These are phyloP conservation scores for Pulveroboletus sp. DNA, from an alignment of 768 basidiomycete genomes.

Conservation along the genomic window DNA sequence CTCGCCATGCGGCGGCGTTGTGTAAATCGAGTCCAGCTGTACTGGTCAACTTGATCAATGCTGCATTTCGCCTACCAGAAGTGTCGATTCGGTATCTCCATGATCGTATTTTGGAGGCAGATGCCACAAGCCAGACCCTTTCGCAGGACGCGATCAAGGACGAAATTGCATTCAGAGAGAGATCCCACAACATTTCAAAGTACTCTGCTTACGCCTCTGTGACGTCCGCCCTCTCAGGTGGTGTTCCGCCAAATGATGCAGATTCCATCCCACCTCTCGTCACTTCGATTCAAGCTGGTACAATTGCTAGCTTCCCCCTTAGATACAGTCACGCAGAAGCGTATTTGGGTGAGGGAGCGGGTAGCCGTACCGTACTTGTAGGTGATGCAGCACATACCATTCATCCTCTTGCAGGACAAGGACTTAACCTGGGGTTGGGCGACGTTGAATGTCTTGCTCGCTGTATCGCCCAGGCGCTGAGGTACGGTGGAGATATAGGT, in stretches of 20 bases:
- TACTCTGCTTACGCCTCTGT: conserved; percentile 60
- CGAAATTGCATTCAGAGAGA: conserved; percentile 72
- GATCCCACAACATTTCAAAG: conserved; percentile 58
- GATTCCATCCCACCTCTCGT: conserved; percentile 73
- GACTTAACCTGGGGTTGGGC: conserved; percentile 87
- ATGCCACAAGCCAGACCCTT: conserved; percentile 41
- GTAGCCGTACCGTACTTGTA: conserved; percentile 75
- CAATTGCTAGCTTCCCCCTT: conserved; percentile 87
- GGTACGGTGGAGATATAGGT: conserved; percentile 81
- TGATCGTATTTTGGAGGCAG: conserved; percentile 51
- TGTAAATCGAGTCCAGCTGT: conserved; percentile 59
- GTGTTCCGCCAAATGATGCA: conserved; percentile 58
- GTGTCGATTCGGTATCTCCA: conserved; percentile 67
- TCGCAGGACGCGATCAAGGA: conserved; percentile 46
- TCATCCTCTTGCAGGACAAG: conserved; percentile 95
- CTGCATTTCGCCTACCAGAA: conserved; percentile 81
- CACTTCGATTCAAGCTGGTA: conserved; percentile 59
- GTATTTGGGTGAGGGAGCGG: conserved; percentile 71
- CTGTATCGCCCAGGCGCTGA: conserved; percentile 54
- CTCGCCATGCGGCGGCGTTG: conserved; percentile 67
- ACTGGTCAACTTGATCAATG: conserved; percentile 76
- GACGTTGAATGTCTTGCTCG: conserved; percentile 73
- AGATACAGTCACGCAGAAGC: conserved; percentile 80
- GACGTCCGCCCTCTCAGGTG: conserved; percentile 31
- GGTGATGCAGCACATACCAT: conserved; percentile 96